A percentile compares a stretch with the other conserved stretches of the same genome.
Evolutionary conservation across 1,284 basidiomycete species (phyloP).

Genomic region (Cystobasidium sp.): DNA sequence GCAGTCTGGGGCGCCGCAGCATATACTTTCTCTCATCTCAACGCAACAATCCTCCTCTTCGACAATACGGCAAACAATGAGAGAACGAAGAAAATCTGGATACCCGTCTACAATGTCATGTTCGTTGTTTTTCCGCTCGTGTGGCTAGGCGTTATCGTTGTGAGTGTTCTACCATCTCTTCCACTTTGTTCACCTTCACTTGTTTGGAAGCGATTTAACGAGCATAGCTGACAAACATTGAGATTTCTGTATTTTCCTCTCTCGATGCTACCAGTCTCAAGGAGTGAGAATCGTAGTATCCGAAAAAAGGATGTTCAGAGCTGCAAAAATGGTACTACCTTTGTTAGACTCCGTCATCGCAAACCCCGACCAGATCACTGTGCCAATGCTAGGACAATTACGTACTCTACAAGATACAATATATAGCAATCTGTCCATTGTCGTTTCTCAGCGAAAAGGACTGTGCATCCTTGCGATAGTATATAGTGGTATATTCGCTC

Average conservation of each 20-base stretch:
- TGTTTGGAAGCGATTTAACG: too few species aligned
- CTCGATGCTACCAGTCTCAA: neutral
- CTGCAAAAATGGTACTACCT: neutral
- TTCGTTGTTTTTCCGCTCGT: neutral
- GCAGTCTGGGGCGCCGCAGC: neutral
- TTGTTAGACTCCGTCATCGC: neutral
- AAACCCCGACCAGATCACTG: neutral
- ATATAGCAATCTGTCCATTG: neutral
- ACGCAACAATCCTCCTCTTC: neutral
- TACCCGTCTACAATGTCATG: neutral
- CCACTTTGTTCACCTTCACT: too few species aligned
- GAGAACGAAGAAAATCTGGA: neutral
- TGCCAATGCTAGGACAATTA: neutral
- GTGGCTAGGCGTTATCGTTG: neutral
- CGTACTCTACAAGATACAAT: neutral
- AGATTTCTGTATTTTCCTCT: too few species aligned
- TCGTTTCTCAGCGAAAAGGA: too few species aligned
- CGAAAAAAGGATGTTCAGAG: neutral
- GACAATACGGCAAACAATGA: neutral
- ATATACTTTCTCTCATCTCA: slow-evolving; percentile 9
- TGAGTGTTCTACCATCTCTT: too few species aligned
- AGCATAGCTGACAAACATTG: too few species aligned
- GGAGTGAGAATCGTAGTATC: neutral
- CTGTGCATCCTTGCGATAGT: too few species aligned
- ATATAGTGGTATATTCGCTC: too few species aligned